These are phyloP conservation scores for Oidiodendron maius DNA, from an alignment of 495 filamentous ascomycete genomes.

Conservation along the genomic window DNA sequence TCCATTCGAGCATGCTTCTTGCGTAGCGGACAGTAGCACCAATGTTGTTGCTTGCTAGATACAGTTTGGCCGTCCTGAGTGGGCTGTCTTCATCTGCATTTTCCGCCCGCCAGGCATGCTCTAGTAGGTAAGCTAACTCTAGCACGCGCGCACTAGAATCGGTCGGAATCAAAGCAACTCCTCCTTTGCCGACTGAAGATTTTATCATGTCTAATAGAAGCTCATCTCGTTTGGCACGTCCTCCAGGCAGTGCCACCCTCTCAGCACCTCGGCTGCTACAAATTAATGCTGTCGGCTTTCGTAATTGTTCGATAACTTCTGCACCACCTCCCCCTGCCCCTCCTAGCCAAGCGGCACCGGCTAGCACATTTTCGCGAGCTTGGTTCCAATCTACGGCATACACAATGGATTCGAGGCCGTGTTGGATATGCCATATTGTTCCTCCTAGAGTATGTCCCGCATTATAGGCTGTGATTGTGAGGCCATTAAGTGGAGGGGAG, in stretches of 20 bases:
- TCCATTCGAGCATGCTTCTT: conserved; percentile 97
- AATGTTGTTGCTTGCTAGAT: conserved; percentile 75
- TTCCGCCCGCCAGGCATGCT: conserved; percentile 78
- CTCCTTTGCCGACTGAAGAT: conserved; percentile 68
- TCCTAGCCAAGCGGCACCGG: conserved; percentile 89
- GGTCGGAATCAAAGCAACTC: conserved; percentile 90
- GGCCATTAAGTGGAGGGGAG: conserved; percentile 81
- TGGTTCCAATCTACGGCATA: conserved; percentile 99
- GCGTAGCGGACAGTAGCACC: conserved; percentile 80
- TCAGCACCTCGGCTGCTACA: conserved; percentile 83
- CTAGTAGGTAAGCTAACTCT: conserved; percentile 88
- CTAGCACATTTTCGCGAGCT: conserved; percentile 83
- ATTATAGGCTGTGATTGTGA: conserved; percentile 95
- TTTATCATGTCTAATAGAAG: conserved; percentile 77
- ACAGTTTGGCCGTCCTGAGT: conserved; percentile 65
- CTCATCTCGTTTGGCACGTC: conserved; percentile 76
- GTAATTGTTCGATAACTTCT: conserved; percentile 87
- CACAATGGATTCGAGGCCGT: conserved; percentile 93
- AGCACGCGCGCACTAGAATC: conserved; percentile 91
- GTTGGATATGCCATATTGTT: conserved; percentile 98
- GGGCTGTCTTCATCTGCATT: conserved; percentile 51
- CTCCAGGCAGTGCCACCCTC: conserved; percentile 60
- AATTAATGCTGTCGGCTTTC: conserved; percentile 87
- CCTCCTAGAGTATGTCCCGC: conserved; percentile 93
- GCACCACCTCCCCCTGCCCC: conserved; percentile 73